These are phyloP conservation scores for Hypoxylon sp. DNA, from an alignment of 2,329 filamentous ascomycete genomes.

Conservation along the genomic window DNA sequence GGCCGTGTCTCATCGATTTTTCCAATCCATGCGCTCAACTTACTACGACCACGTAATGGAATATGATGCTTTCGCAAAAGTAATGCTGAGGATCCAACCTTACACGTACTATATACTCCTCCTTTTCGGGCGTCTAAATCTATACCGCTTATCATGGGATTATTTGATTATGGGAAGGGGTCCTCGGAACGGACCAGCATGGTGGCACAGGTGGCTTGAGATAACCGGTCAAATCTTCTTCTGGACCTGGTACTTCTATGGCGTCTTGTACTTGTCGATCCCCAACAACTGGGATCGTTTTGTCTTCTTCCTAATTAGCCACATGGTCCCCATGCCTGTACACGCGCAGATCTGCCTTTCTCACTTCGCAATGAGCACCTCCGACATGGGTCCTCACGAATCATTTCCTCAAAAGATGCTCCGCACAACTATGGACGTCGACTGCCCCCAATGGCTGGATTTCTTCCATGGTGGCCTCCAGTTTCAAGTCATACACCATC, in stretches of 20 bases:
- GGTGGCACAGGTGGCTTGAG: slow-evolving; percentile 89
- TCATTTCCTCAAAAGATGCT: slow-evolving; percentile 93
- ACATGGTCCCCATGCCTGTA: slow-evolving; percentile 84
- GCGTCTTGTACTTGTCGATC: slow-evolving; percentile 80
- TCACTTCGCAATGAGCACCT: slow-evolving; percentile 94
- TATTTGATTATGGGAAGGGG: slow-evolving; percentile 80
- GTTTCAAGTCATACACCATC: slow-evolving; percentile 90
- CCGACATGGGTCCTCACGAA: slow-evolving; percentile 85
- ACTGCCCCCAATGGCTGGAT: slow-evolving; percentile 89
- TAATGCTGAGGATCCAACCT: slow-evolving; percentile 80
- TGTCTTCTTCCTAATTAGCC: slow-evolving; percentile 82
- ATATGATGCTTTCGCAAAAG: slow-evolving; percentile 81
- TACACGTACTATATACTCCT: slow-evolving; percentile 89
- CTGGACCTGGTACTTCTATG: slow-evolving; percentile 90
- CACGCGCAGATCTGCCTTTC: slow-evolving; percentile 93
- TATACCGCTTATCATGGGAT: slow-evolving; percentile 86
- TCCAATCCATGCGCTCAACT: slow-evolving; percentile 79
- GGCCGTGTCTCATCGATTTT: slow-evolving; percentile 85
- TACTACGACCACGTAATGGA: slow-evolving; percentile 87
- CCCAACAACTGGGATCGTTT: slow-evolving; percentile 79
- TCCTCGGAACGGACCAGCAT: slow-evolving; percentile 80
- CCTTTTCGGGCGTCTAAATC: slow-evolving; percentile 86
- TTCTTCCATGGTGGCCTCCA: slow-evolving; percentile 91
- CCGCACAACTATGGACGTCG: slow-evolving; percentile 93
- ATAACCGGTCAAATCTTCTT: slow-evolving; percentile 82